Percentiles rank a stretch among this genome's conserved stretches.
phyloP scores from a whole-genome alignment of 2,329 filamentous ascomycete genomes.

The Penicillium polonicum region DNA sequence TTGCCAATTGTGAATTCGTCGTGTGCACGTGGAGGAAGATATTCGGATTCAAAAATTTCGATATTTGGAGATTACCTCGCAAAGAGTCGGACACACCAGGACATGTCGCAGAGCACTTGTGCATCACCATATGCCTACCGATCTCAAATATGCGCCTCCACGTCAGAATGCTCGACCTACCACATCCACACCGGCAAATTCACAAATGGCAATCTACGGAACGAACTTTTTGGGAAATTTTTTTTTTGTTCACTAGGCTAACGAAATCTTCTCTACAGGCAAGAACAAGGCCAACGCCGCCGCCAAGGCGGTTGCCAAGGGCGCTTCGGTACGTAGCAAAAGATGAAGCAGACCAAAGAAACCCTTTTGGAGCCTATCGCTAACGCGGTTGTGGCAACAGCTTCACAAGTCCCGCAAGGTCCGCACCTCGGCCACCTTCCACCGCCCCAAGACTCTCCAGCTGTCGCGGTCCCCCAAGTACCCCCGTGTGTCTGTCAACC shows the following conservation, averaged over 20 bases:
- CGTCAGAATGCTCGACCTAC: neutral
- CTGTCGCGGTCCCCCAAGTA: slow-evolving; percentile 91
- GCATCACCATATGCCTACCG: neutral
- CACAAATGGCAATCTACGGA: slow-evolving; percentile 13
- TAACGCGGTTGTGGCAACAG: slow-evolving; percentile 41
- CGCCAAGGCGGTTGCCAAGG: slow-evolving; percentile 93
- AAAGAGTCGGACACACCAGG: neutral
- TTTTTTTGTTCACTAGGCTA: slow-evolving; percentile 25
- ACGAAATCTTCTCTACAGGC: slow-evolving; percentile 32
- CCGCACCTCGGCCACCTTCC: slow-evolving; percentile 90
- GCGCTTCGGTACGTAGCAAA: slow-evolving; percentile 79
- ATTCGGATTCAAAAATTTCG: slow-evolving; percentile 7
- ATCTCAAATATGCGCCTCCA: neutral
- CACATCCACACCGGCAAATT: slow-evolving; percentile 10
- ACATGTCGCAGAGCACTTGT: neutral
- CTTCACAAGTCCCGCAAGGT: slow-evolving; percentile 91
- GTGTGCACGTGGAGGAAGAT: slow-evolving; percentile 13
- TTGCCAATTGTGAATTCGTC: slow-evolving; percentile 23
- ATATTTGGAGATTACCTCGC: slow-evolving; percentile 7
- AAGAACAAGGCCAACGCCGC: slow-evolving; percentile 81
- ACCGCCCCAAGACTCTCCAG: slow-evolving; percentile 93
- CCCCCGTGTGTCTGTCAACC: slow-evolving; percentile 90
- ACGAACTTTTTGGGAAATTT: slow-evolving; percentile 8
- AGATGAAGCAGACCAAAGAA: slow-evolving; percentile 10
- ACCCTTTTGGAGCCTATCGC: slow-evolving; percentile 12